phyloP scores from a whole-genome alignment of 2,329 filamentous ascomycete species.

The Cladosporium sp. region DNA sequence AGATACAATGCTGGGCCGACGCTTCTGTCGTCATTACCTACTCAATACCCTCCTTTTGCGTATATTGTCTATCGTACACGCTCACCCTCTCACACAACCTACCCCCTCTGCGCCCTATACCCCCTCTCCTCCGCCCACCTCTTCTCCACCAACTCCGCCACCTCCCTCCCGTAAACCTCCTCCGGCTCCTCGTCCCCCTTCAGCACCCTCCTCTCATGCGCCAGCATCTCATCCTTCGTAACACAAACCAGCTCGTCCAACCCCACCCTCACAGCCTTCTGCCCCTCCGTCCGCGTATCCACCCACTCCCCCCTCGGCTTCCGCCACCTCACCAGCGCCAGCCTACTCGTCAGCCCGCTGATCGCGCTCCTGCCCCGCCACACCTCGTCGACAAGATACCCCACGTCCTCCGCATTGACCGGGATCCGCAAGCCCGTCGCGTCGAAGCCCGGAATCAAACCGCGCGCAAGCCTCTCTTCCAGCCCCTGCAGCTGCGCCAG shows the following conservation, averaged over 20 bases:
- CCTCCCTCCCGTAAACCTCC: conserved; percentile 66
- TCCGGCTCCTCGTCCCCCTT: conserved; percentile 60
- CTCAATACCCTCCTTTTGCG: too few species aligned
- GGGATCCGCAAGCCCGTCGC: conserved; percentile 71
- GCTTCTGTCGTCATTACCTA: too few species aligned
- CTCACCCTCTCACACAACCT: background rate
- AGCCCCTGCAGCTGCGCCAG: conserved; percentile 66
- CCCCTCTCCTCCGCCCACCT: conserved; percentile 58
- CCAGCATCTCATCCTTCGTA: conserved; percentile 81
- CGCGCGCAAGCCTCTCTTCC: conserved; percentile 65
- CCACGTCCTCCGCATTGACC: conserved; percentile 71
- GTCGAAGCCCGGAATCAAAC: conserved; percentile 40
- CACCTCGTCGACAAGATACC: conserved; percentile 84
- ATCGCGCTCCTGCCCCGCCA: conserved; percentile 77
- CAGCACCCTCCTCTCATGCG: conserved; percentile 75
- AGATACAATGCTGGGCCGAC: too few species aligned
- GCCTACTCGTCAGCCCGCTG: conserved; percentile 71
- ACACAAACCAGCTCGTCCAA: conserved; percentile 75
- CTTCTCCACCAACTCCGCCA: conserved; percentile 60
- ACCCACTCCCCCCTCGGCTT: conserved; percentile 58
- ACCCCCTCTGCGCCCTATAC: conserved; percentile 4
- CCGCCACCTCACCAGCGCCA: conserved; percentile 76
- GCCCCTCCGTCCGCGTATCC: conserved; percentile 61
- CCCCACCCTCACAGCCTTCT: conserved; percentile 66
- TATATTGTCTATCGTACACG: too few species aligned